Evolutionary conservation across 352 stramenopile species (phyloP), one percentile per base, ranked within the genome.

Genomic region (Globisporangium canariense): DNA sequence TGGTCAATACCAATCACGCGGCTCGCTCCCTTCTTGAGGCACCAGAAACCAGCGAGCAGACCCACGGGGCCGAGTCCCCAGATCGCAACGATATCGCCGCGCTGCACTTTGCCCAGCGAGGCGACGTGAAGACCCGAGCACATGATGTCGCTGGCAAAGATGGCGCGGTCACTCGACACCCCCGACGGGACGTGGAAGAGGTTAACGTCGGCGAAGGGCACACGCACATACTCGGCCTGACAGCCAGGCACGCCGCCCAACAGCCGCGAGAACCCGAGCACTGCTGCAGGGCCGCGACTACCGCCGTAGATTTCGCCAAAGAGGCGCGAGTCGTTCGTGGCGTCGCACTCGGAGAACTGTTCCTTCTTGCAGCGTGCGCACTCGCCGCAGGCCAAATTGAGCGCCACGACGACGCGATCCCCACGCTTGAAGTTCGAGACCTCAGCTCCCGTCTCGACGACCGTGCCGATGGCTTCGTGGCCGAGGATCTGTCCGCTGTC

Each of bases 151-250:
- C 67, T 75, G 41, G 68, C 64, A 40, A 85, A 79, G 34, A 87
- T 62, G 14, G 74, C 78, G 41, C 73, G 68, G 51, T 87, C 74
- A 38, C 66, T 73, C 5, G 74, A 43, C 40, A 83, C 60, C 4
- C 38, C 45, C 4, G 45, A 16, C 1, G 74, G 76, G 18, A 84
- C 65, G 25, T 59, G 57, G 47, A 65, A 66, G 16, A 73, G 62
- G 57, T 82, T 87, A 14, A 71, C 66, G 36, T 85, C 78, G 2
- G 70, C 78, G 34, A 83, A 74, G 8, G 78, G 78, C 47, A 87
- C 74, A n/a, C 75, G 71, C 54, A 87, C 65, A 36, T 65, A 85
- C 60, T 87, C 76, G 10, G 78, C 78, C 57, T 87, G 78, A 13
- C 63, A 80, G n/a, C 78, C 78, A 14, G 76, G 76, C 3, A 85